A percentile compares a stretch with the other conserved stretches of the same genome.
Conservation (phyloP, 192 early-diverging fungal species). For the Haplosporangium gracile region DNA sequence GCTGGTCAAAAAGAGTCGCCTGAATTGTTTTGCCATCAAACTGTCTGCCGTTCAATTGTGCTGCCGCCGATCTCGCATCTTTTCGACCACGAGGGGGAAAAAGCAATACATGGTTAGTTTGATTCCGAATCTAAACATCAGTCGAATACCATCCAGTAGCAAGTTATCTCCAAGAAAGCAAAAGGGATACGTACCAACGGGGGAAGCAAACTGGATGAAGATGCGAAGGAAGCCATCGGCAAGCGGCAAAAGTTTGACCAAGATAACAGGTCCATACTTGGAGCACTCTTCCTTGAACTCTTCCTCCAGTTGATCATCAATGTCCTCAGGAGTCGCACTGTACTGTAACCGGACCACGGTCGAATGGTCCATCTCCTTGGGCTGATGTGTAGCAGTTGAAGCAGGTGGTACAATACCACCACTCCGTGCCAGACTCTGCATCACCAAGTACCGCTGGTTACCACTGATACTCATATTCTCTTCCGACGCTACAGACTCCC, state of each 20-base stretch:
- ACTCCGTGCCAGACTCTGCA: constrained; percentile 75
- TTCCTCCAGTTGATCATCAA: constrained; percentile 85
- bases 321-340: constrained; percentile 76
- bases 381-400: constrained; percentile 1
- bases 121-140: background rate
- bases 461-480: constrained; percentile 67
- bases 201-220: constrained; percentile 78
- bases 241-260: constrained; percentile 47
- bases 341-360: constrained; percentile 78
- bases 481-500: constrained; percentile 66
- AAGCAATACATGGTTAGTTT: background rate
- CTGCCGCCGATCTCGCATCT: constrained; percentile 73
- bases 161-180: background rate
- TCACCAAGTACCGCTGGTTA: constrained; percentile 74
- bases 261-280: constrained; percentile 82
- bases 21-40: constrained; percentile 84
- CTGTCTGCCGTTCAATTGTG: constrained; percentile 82
- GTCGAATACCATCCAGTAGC: too few relatives aligned
- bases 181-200: constrained; percentile 54
- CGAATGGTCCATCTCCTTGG: constrained; percentile 31
- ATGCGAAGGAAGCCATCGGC: constrained; percentile 74
- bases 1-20: constrained; percentile 71
- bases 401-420: constrained; percentile 40
- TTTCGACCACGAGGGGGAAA: background rate
- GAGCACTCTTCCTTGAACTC: constrained; percentile 88